Conservation (phyloP, 192 early-diverging fungal species). For the Entophlyctis luteolus region DNA sequence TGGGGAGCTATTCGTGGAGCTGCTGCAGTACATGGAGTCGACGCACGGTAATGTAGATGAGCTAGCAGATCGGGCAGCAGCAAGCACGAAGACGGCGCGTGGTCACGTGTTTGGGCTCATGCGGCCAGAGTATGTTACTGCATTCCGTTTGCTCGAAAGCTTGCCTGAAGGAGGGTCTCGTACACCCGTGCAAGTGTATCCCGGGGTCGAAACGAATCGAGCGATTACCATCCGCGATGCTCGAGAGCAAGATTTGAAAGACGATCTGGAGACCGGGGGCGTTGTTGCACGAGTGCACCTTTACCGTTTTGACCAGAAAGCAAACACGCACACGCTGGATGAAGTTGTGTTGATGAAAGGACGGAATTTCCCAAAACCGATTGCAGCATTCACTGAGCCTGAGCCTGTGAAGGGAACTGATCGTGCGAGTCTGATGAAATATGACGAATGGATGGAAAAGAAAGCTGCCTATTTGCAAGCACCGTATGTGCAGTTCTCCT, state of each 20-base stretch:
- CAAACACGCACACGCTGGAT: conserved; percentile 41
- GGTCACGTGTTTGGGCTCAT: conserved; percentile 46
- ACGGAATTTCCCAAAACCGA: conserved; percentile 30
- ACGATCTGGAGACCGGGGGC: conserved; percentile 14
- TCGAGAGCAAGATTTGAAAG: conserved; percentile 28
- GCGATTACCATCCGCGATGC: conserved; percentile 38
- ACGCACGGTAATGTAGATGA: conserved; percentile 45
- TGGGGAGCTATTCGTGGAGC: conserved; percentile 39
- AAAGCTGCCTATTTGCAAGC: conserved; percentile 33
- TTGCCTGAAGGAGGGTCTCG: conserved; percentile 1
- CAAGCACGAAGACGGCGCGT: conserved; percentile 33
- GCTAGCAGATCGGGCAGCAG: conserved; percentile 31
- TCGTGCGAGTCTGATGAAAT: conserved; percentile 24
- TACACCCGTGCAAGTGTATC: conserved; percentile 35
- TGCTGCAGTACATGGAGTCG: conserved; percentile 51
- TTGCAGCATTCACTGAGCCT: conserved; percentile 28
- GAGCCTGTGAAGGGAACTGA: conserved; percentile 35
- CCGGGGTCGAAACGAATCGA: conserved; percentile 40
- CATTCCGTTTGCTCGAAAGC: conserved; percentile 25
- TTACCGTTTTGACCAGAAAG: conserved; percentile 49
- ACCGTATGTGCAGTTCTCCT: conserved; percentile 38
- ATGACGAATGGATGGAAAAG: conserved; percentile 37
- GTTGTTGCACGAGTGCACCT: conserved; percentile 39
- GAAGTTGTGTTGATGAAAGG: conserved; percentile 35
- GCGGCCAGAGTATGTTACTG: conserved; percentile 40